A percentile compares a stretch with the other conserved stretches of the same genome.
phyloP scores from a whole-genome alignment of 805 yeast species.

The Clavispora vitiphila region DNA sequence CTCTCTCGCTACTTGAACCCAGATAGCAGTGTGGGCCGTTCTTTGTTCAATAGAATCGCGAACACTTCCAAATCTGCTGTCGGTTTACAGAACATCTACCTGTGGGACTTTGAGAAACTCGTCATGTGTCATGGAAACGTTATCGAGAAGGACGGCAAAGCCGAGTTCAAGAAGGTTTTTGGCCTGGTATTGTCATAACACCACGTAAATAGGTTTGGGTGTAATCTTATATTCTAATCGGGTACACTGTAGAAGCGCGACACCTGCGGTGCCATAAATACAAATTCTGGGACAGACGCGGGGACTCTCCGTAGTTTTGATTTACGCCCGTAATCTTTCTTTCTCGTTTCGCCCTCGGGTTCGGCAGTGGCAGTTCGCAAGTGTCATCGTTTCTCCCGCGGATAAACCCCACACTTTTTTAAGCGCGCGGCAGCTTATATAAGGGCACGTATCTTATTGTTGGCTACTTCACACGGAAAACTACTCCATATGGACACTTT shows the following conservation, averaged over 20 bases:
- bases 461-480: no score
- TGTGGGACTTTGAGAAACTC: conserved; percentile 22
- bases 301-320: no score
- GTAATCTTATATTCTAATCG: no score
- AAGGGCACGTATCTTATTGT: background rate
- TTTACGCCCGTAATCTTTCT: no score
- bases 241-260: background rate
- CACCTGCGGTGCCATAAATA: no score
- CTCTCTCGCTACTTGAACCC: conserved; percentile 39
- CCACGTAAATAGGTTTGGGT: no score
- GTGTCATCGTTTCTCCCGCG: background rate
- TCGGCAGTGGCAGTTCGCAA: no score
- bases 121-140: conserved; percentile 23
- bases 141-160: conserved; percentile 12
- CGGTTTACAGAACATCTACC: conserved; percentile 18
- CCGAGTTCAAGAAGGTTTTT: conserved; percentile 13
- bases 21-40: conserved; percentile 31
- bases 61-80: conserved; percentile 4
- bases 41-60: conserved; percentile 20
- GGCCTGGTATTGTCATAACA: conserved; percentile 4
- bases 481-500: background rate
- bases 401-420: background rate
- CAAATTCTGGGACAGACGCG: no score
- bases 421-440: background rate
- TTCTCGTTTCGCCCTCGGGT: no score